Conservation (phyloP, 148 eudicot species). For the Camellia sinensis region DNA sequence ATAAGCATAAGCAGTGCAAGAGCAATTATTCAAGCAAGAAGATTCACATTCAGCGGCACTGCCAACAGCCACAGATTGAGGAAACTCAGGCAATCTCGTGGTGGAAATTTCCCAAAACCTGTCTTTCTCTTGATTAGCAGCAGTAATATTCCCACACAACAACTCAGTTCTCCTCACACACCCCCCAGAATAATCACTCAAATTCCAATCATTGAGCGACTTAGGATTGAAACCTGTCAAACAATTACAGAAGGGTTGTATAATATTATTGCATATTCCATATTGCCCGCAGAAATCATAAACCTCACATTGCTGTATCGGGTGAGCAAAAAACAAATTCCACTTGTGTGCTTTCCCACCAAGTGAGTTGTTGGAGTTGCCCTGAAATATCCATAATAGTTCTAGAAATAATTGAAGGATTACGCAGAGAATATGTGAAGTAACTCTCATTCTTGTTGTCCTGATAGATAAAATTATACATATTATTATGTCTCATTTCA, state of each 20-base stretch:
- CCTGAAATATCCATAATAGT: conserved; percentile 39
- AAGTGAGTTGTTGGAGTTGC: conserved; percentile 29
- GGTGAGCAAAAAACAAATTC: conserved; percentile 19
- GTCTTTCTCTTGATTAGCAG: neutral
- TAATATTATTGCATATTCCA: too few relatives aligned
- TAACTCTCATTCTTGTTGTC: conserved; percentile 39
- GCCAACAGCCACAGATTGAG: neutral
- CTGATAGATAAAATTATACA: conserved; percentile 36
- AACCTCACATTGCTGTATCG: conserved; percentile 32
- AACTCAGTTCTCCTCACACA: conserved; percentile 1
- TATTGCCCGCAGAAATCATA: too few relatives aligned
- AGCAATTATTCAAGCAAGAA: too few relatives aligned
- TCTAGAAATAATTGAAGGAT: conserved; percentile 19
- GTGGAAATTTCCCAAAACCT: conserved; percentile 12
- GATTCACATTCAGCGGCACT: too few relatives aligned
- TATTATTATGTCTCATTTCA: conserved; percentile 14
- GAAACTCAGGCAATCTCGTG: conserved; percentile 17
- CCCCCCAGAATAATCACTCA: neutral
- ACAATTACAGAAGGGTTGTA: too few relatives aligned
- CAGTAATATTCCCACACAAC: too few relatives aligned
- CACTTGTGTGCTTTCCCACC: conserved; percentile 25
- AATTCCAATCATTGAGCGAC: conserved; percentile 23
- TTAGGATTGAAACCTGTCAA: conserved; percentile 24
- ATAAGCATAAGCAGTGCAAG: too few relatives aligned
- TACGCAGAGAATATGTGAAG: conserved; percentile 30